Base-by-base conservation (phyloP, 208 protist species). In the Trypanosoma scelopori region DNA sequence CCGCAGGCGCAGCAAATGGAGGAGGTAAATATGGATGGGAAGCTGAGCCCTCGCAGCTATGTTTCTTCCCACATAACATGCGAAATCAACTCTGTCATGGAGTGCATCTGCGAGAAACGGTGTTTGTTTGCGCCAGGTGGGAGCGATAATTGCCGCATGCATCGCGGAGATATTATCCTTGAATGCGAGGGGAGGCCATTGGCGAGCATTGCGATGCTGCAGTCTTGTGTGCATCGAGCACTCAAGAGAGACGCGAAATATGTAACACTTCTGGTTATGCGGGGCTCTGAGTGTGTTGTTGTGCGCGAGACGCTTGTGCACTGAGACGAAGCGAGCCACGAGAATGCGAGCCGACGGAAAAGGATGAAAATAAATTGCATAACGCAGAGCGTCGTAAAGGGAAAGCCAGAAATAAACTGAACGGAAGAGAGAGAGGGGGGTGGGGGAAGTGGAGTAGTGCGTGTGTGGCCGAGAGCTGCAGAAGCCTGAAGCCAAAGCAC, bases 261-360 rank as follows among this genome's bases (percentile, higher is more conserved):
- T 51, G 49, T 74, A 48, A 47, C 28, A 16, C 18, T 74, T 35
- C 27, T 52, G 3, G 57, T 67, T 4, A 5, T 74, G 11, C 68
- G 68, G 5, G 59, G 51, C 16, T 11, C 42, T 37, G 30, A 45
- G 41, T 18, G 28, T 16, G 18, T 46, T 46, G 3, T 46, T 1
- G 32, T 59, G 55, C 35, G 1, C 1, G 55, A 59, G n/a, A 1
- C 1, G 27, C 11, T 55, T 37, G 32, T 37, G 32, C 5, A 37
- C 3, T 37, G 9, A 9, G 32, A 37, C 9, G 32, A 37, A 37
- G 32, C 9, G 32, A 37, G 9, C 9, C 9, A 3, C 3, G 32
- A 3, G 9, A 37, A 37, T 37, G 9, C n/a, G n/a, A n/a, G n/a
- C n/a, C n/a, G n/a, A n/a, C n/a, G n/a, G n/a, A n/a, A n/a, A n/a